Percentiles rank a stretch among this genome's conserved stretches.
Conservation (phyloP, 352 stramenopile genomes). For the Pythium chondricola region DNA sequence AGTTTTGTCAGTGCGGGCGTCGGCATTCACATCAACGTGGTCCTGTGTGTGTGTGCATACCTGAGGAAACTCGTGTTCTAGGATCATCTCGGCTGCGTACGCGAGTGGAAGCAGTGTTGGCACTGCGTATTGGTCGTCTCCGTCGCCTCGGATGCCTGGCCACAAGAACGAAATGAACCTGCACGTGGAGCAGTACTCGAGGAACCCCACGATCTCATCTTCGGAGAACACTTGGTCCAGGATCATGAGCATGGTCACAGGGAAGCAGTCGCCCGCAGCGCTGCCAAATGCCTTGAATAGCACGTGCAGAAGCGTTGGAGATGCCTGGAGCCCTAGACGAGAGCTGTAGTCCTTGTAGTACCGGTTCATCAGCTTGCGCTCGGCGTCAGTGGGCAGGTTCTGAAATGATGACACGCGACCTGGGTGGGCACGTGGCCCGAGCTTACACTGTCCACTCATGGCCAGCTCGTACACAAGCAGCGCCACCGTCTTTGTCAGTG, state of each 20-base stretch:
- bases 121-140: background rate
- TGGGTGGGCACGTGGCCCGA: background rate
- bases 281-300: constrained; percentile 48
- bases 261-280: constrained; percentile 39
- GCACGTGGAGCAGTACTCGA: constrained; percentile 23
- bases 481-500: constrained; percentile 26
- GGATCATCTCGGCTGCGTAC: constrained; percentile 36
- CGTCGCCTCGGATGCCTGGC: constrained; percentile 2
- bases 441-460: constrained; percentile 28
- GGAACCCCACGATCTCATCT: constrained; percentile 28
- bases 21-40: background rate
- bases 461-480: constrained; percentile 29
- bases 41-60: too few relatives aligned
- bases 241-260: constrained; percentile 50
- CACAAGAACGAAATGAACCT: constrained; percentile 29
- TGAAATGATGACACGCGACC: background rate
- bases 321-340: constrained; percentile 27
- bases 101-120: constrained; percentile 20
- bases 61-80: constrained; percentile 44
- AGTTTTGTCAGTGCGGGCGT: background rate
- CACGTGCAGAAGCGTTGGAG: constrained; percentile 40
- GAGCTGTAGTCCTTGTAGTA: constrained; percentile 59
- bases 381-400: constrained; percentile 16
- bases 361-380: constrained; percentile 54
- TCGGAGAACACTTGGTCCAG: constrained; percentile 28